Percentiles rank a stretch among this genome's conserved stretches.
phyloP scores from a whole-genome alignment of 176 grass and related monocot species.

The Zea mays region Zm-B73-REFERENCE-NAM-5.0 NC_050096.1:259952501-259953000 shows the following conservation, averaged over 20 bases:
- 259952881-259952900: neutral
- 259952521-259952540: too few relatives aligned
- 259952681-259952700: neutral
- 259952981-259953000: neutral
- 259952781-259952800: neutral
- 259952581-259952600: too few relatives aligned
- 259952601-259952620: too few relatives aligned
- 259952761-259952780: neutral
- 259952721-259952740: neutral
- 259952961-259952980: neutral
- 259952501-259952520: too few relatives aligned
- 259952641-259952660: too few relatives aligned
- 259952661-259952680: neutral
- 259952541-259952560: too few relatives aligned
- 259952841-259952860: neutral
- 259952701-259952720: neutral
- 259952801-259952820: neutral
- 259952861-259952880: neutral
- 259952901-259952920: neutral
- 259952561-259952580: too few relatives aligned
- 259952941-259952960: neutral
- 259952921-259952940: neutral
- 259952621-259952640: too few relatives aligned
- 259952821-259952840: neutral
- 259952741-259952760: neutral